Evolutionary conservation across 78 protist genomes (phyloP).

Genomic region (Pelomyxa schiedti): DNA sequence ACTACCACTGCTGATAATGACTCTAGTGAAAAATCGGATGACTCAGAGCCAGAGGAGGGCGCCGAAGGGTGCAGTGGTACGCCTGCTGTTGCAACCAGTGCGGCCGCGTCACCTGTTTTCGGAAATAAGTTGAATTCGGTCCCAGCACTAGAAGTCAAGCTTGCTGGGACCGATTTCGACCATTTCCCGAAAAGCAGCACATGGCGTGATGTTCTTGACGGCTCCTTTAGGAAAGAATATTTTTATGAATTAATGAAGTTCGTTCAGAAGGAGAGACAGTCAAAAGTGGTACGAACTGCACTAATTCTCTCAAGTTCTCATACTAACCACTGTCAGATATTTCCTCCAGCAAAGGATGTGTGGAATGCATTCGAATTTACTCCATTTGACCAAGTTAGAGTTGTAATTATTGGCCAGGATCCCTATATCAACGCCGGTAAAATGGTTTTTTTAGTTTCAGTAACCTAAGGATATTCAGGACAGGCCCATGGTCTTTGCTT

Average conservation of each 20-base stretch:
- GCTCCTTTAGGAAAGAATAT: constrained; percentile 6
- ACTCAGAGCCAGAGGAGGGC: background rate
- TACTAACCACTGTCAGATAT: background rate
- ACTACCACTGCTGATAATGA: background rate
- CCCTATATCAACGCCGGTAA: constrained; percentile 44
- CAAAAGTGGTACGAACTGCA: background rate
- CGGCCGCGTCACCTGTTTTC: background rate
- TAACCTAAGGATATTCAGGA: no score
- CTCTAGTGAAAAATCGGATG: background rate
- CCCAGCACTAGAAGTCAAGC: background rate
- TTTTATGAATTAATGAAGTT: constrained; percentile 12
- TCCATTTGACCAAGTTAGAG: constrained; percentile 40
- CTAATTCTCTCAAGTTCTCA: background rate
- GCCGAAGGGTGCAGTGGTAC: background rate
- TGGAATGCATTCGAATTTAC: constrained; percentile 42
- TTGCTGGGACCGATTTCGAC: background rate
- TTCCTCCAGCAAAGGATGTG: constrained; percentile 32
- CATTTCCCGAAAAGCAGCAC: background rate
- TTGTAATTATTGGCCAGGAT: constrained; percentile 73
- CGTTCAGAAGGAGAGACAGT: background rate
- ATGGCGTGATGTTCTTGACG: constrained; percentile 9
- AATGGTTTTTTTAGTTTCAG: no score
- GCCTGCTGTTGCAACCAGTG: background rate
- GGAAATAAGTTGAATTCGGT: background rate
- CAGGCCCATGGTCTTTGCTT: constrained; percentile 73